Evolutionary conservation across 306 rosid genomes (phyloP).

Genomic region (Cicer arietinum): DNA sequence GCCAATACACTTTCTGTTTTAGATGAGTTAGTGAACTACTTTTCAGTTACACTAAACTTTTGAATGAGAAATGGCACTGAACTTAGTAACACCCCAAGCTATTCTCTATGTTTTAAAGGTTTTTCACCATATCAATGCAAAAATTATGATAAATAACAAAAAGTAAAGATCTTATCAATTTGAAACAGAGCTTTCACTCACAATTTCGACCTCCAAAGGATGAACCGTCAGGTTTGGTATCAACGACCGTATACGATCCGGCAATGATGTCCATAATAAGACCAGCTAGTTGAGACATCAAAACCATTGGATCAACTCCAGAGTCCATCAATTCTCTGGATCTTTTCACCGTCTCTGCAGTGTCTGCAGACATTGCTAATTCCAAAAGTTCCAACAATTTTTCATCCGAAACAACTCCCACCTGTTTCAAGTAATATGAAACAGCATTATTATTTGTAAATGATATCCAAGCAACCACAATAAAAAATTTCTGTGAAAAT

Average conservation of each 20-base stretch:
- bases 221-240: constrained; percentile 61
- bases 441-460: constrained; percentile 42
- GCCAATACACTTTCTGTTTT: constrained; percentile 21
- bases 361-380: constrained; percentile 93
- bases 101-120: constrained; percentile 3
- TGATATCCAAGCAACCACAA: constrained; percentile 12
- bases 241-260: constrained; percentile 75
- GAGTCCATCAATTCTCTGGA: constrained; percentile 97
- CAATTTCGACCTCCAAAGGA: constrained; percentile 70
- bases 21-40: constrained; percentile 35
- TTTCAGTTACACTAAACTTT: constrained; percentile 30
- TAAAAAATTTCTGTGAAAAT: background rate
- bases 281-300: constrained; percentile 94
- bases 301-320: constrained; percentile 93
- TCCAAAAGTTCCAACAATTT: constrained; percentile 93
- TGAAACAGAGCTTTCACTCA: constrained; percentile 60
- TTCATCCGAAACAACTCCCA: constrained; percentile 96
- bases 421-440: constrained; percentile 61
- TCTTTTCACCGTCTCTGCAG: constrained; percentile 91
- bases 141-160: constrained; percentile 41
- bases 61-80: constrained; percentile 32
- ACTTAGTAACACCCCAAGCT: constrained; percentile 22
- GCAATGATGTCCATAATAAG: constrained; percentile 98
- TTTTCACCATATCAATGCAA: constrained; percentile 29
- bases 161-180: constrained; percentile 21